A percentile compares a stretch with the other conserved stretches of the same genome.
phyloP scores from a whole-genome alignment of 108 stramenopile genomes.

The Nitzschia sp. region DNA sequence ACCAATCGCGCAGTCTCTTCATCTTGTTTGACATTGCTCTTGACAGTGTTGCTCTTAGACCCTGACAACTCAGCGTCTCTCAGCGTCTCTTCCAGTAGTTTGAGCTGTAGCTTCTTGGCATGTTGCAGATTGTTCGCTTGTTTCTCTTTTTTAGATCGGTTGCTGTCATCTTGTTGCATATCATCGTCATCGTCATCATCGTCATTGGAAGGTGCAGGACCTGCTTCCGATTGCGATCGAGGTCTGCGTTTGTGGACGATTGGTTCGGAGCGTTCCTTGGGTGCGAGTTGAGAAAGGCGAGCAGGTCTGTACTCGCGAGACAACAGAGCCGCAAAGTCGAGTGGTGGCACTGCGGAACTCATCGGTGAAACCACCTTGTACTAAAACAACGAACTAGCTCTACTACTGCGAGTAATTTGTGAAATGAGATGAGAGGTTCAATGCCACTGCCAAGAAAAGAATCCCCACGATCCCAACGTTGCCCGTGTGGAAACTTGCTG shows the following conservation, averaged over 20 bases:
- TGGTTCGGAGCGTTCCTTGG: conserved; percentile 24
- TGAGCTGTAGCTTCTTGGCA: conserved; percentile 16
- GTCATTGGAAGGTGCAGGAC: neutral
- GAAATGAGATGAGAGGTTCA: too few relatives aligned
- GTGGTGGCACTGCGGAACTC: conserved; percentile 4
- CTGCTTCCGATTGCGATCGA: neutral
- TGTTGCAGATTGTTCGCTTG: neutral
- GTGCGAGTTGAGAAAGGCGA: conserved; percentile 33
- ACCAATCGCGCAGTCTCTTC: conserved; percentile 44
- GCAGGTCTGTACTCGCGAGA: conserved; percentile 49
- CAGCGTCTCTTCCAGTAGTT: neutral
- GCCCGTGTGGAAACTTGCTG: too few relatives aligned
- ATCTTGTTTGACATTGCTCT: conserved; percentile 26
- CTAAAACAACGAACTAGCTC: too few relatives aligned
- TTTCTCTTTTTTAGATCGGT: conserved; percentile 19
- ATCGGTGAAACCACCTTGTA: neutral
- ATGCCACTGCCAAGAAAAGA: too few relatives aligned
- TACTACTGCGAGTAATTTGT: too few relatives aligned
- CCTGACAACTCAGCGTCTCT: neutral
- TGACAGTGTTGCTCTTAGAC: neutral
- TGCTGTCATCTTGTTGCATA: conserved; percentile 10
- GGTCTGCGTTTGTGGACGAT: conserved; percentile 1
- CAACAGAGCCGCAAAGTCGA: conserved; percentile 51
- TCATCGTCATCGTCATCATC: conserved; percentile 18
- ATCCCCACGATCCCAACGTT: too few relatives aligned